Evolutionary conservation across 305 asterid genomes (phyloP).

Genomic region (Fraxinus angustifolia): DNA sequence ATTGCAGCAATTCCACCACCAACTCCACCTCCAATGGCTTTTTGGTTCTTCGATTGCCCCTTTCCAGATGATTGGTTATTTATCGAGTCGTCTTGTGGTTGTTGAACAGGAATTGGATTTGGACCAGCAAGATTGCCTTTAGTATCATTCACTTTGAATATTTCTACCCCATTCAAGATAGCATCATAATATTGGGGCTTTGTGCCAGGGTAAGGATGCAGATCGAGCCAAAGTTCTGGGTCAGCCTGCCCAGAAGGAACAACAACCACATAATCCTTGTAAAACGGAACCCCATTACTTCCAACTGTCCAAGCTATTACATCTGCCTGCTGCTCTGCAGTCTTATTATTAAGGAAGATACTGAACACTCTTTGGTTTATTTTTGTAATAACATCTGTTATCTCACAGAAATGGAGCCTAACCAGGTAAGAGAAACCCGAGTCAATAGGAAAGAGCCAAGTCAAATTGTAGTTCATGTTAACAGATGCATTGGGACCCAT

Average conservation of each 20-base stretch:
- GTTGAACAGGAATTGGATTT: slow-evolving; percentile 55
- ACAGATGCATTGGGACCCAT: slow-evolving; percentile 70
- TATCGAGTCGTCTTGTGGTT: slow-evolving; percentile 22
- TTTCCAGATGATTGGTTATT: slow-evolving; percentile 22
- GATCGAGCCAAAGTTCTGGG: slow-evolving; percentile 60
- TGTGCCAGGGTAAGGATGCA: slow-evolving; percentile 44
- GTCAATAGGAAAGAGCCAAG: slow-evolving; percentile 66
- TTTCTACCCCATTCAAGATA: slow-evolving; percentile 74
- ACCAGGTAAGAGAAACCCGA: slow-evolving; percentile 74
- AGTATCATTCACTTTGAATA: slow-evolving; percentile 57
- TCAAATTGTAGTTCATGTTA: slow-evolving; percentile 58
- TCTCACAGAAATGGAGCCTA: slow-evolving; percentile 89
- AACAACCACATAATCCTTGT: slow-evolving; percentile 55
- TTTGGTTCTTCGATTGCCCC: slow-evolving; percentile 35
- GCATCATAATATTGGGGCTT: slow-evolving; percentile 54
- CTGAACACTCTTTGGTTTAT: slow-evolving; percentile 63
- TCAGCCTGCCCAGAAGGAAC: slow-evolving; percentile 52
- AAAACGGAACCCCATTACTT: slow-evolving; percentile 45
- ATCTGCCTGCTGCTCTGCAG: slow-evolving; percentile 58
- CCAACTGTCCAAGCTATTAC: slow-evolving; percentile 55
- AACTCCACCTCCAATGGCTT: slow-evolving; percentile 62
- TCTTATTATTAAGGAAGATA: slow-evolving; percentile 63
- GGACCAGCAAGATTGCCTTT: slow-evolving; percentile 66
- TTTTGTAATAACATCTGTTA: slow-evolving; percentile 33
- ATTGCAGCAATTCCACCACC: slow-evolving; percentile 67